Conservation (phyloP, 176 grass and related monocot species). For the Panicum miliaceum region DNA sequence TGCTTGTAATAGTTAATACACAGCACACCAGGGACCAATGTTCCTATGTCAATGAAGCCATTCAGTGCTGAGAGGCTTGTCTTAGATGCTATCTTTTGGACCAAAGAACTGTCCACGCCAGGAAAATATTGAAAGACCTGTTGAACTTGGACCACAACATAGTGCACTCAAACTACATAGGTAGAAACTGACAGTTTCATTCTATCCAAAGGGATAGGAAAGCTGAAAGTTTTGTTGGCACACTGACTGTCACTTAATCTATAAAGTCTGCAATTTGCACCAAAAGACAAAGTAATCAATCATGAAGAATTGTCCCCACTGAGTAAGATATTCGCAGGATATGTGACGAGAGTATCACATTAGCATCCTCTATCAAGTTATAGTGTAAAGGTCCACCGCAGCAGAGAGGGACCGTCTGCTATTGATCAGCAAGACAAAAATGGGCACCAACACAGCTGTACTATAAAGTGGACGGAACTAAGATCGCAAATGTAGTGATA, state of each 20-base stretch:
- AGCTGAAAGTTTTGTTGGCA: slow-evolving; percentile 22
- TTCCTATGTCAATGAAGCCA: slow-evolving; percentile 19
- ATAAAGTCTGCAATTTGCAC: slow-evolving; percentile 33
- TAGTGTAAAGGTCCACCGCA: slow-evolving; percentile 29
- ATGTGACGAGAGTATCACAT: slow-evolving; percentile 31
- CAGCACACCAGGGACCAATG: slow-evolving; percentile 32
- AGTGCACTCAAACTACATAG: slow-evolving; percentile 20
- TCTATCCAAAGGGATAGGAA: slow-evolving; percentile 19
- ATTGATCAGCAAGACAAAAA: slow-evolving; percentile 23
- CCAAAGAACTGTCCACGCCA: slow-evolving; percentile 25
- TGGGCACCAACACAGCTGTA: slow-evolving; percentile 6
- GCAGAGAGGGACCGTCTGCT: neutral
- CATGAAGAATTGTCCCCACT: slow-evolving; percentile 39
- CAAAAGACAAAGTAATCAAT: slow-evolving; percentile 44
- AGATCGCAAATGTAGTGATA: neutral
- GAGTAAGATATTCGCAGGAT: slow-evolving; percentile 35
- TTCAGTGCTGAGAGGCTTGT: slow-evolving; percentile 6
- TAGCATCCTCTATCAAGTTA: slow-evolving; percentile 24
- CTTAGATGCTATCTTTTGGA: slow-evolving; percentile 27
- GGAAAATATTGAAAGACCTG: slow-evolving; percentile 41
- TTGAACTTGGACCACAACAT: slow-evolving; percentile 45
- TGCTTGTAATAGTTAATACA: slow-evolving; percentile 28
- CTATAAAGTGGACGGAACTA: slow-evolving; percentile 16
- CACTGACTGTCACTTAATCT: slow-evolving; percentile 34
- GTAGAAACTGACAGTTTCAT: slow-evolving; percentile 17